Evolutionary conservation across 1,284 basidiomycete genomes (phyloP), one percentile per base, ranked within the genome.

Genomic region (Coniophora puteana): DNA sequence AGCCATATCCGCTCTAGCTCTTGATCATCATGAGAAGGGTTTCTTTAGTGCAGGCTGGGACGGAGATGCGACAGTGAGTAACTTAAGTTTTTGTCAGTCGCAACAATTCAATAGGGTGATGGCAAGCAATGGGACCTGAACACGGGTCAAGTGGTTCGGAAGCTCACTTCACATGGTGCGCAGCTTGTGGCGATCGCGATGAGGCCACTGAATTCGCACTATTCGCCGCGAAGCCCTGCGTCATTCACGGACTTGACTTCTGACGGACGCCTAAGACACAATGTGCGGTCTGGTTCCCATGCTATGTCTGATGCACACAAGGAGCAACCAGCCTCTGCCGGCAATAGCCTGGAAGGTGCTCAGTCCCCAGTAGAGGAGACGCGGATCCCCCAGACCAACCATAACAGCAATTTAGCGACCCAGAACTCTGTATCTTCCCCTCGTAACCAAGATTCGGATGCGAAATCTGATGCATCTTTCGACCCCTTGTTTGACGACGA

Each of bases 31-130:
- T 38, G 91, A 98, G 58, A 88, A 84, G 51, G 78, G 83, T 0
- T 79, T 94, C 48, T 82, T 94, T 51, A 94, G 90, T 55, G 94
- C 92, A 4, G 88, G 93, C 3, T 98, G 94, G 94, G 96, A 99
- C 59, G 87, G 91, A 4, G 82, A 89, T 47, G 85, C 93, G 4
- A 72, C 84, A 43, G 94, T 94, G 61, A 63, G 89, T 74, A 29
- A 38, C 28, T 36, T 40, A 26, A n/a, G n/a, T n/a, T n/a, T n/a
- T n/a, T n/a, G n/a, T n/a, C n/a, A n/a, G n/a, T n/a, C n/a, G n/a
- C n/a, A n/a, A 24, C 26, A 22, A 45, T 39, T 41, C 20, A 37
- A 35, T 24, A 36, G 45, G 36, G 35, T 39, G 41, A 20, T 47
- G 10, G 46, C 37, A 58, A 97, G 91, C 89, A 96, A 80, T 99